Conservation (phyloP, 441 rosid genomes). For the Pelargonium australe region DNA sequence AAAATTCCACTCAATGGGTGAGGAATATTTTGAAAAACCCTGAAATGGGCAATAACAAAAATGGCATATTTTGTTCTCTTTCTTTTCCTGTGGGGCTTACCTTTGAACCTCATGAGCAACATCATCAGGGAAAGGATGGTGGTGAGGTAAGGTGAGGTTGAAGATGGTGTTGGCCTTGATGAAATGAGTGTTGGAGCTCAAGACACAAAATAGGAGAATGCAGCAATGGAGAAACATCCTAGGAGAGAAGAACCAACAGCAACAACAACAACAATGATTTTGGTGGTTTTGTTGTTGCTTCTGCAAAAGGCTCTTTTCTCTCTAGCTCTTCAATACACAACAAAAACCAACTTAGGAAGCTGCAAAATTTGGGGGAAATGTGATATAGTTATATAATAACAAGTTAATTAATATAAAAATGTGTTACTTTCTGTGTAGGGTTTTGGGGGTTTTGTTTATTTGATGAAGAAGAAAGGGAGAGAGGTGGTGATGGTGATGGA, state of each 20-base stretch:
- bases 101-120: constrained; percentile 64
- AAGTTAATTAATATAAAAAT: no score
- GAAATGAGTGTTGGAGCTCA: constrained; percentile 19
- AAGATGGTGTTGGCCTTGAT: constrained; percentile 17
- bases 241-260: neutral
- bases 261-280: neutral
- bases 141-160: constrained; percentile 79
- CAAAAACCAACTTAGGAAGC: no score
- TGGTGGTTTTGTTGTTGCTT: no score
- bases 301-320: no score
- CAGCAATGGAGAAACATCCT: constrained; percentile 41
- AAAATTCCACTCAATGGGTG: no score
- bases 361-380: no score
- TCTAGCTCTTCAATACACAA: no score
- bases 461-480: constrained; percentile 21
- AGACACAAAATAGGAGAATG: constrained; percentile 41
- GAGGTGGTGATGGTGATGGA: constrained; percentile 12
- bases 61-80: neutral
- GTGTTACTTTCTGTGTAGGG: no score
- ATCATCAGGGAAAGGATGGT: constrained; percentile 73
- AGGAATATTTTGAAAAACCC: constrained; percentile 9
- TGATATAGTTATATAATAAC: no score
- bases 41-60: neutral
- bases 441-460: constrained; percentile 17
- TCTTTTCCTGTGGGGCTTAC: no score